Percentiles rank a stretch among this genome's conserved stretches.
These are phyloP conservation scores for Huntiella omanensis DNA, from an alignment of 2,329 filamentous ascomycete genomes.

Conservation along the genomic window DNA sequence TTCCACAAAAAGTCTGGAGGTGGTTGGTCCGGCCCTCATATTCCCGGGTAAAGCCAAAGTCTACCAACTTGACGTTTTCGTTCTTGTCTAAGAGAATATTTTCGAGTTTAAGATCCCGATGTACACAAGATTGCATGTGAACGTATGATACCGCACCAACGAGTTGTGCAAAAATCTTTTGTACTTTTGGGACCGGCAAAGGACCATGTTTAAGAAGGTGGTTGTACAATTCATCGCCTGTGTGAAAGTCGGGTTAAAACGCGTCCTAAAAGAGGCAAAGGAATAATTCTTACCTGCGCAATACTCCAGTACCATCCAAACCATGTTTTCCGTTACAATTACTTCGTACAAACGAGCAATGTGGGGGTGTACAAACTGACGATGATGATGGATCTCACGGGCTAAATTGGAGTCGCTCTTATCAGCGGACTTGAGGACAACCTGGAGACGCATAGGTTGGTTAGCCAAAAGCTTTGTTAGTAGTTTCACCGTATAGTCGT, in stretches of 20 bases:
- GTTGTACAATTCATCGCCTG: slow-evolving; percentile 93
- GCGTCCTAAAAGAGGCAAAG: neutral
- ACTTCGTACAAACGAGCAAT: slow-evolving; percentile 95
- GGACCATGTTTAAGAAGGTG: slow-evolving; percentile 78
- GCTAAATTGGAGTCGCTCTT: slow-evolving; percentile 92
- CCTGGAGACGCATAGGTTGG: slow-evolving; percentile 18
- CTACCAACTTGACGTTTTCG: slow-evolving; percentile 91
- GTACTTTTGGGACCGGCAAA: slow-evolving; percentile 67
- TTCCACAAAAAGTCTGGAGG: slow-evolving; percentile 92
- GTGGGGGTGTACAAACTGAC: slow-evolving; percentile 93
- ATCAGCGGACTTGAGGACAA: slow-evolving; percentile 94
- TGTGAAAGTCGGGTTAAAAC: slow-evolving; percentile 5
- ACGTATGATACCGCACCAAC: slow-evolving; percentile 92
- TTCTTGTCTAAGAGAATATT: slow-evolving; percentile 64
- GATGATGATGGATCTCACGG: slow-evolving; percentile 94
- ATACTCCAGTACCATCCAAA: slow-evolving; percentile 95
- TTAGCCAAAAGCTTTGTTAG: neutral
- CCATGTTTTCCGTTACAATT: slow-evolving; percentile 83
- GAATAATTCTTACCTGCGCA: slow-evolving; percentile 50
- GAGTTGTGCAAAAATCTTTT: slow-evolving; percentile 89
- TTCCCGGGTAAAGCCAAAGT: slow-evolving; percentile 95
- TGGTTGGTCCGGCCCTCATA: slow-evolving; percentile 93
- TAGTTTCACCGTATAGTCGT: slow-evolving; percentile 14
- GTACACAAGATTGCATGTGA: slow-evolving; percentile 85
- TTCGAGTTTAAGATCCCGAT: slow-evolving; percentile 90